Conservation (phyloP, 2,329 filamentous ascomycete genomes). For the Exophiala bonariae region DNA sequence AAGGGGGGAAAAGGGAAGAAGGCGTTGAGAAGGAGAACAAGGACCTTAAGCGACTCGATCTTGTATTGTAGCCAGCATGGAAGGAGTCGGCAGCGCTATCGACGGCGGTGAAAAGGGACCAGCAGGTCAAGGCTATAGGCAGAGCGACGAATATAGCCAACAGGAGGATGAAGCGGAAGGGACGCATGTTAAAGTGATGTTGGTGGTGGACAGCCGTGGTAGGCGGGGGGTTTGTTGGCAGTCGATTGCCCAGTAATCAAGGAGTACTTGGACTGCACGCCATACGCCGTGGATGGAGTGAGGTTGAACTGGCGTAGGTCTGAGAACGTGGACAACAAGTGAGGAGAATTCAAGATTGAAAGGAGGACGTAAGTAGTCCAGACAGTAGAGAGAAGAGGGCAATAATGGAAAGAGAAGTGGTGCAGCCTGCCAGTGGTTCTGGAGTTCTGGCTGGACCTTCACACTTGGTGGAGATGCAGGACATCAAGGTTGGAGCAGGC, state of each 20-base stretch:
- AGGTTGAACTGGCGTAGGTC: too few relatives aligned
- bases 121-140: constrained; percentile 48
- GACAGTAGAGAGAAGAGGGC: not conserved
- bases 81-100: constrained; percentile 30
- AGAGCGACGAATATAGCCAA: constrained; percentile 49
- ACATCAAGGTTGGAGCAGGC: too few relatives aligned
- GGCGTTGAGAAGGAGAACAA: constrained; percentile 73
- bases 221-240: not conserved
- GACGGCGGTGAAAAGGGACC: constrained; percentile 42
- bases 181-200: constrained; percentile 41
- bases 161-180: constrained; percentile 47
- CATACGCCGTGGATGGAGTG: not conserved
- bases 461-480: too few relatives aligned
- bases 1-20: constrained; percentile 88
- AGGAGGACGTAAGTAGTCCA: not conserved
- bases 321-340: too few relatives aligned
- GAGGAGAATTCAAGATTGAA: constrained; percentile 1
- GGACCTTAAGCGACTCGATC: constrained; percentile 51
- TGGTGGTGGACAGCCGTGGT: constrained; percentile 10
- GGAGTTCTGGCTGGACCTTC: too few relatives aligned
- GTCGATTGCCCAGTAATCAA: not conserved
- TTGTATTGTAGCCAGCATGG: constrained; percentile 39
- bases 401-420: not conserved
- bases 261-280: not conserved
- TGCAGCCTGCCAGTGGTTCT: too few relatives aligned